Conservation (phyloP, 1,284 basidiomycete species). For the Xerocomus amazonicus region DNA sequence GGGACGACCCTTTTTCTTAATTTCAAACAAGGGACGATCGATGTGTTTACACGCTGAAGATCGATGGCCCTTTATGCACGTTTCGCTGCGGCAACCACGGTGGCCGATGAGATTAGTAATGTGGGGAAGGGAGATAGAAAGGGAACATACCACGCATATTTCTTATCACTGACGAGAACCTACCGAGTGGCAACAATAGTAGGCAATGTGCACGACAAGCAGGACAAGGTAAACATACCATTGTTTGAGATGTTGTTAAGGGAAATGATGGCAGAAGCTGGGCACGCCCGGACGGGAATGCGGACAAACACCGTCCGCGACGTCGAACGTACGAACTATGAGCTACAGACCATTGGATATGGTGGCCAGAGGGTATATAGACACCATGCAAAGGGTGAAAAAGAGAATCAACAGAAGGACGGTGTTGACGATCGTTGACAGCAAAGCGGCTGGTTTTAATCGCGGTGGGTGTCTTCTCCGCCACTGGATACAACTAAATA, state of each 20-base stretch:
- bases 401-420: slow-evolving; percentile 19
- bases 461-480: slow-evolving; percentile 16
- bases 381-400: slow-evolving; percentile 37
- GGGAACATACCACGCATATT: slow-evolving; percentile 68
- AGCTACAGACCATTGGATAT: slow-evolving; percentile 31
- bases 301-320: slow-evolving; percentile 44
- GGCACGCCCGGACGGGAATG: slow-evolving; percentile 36
- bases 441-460: slow-evolving; percentile 35
- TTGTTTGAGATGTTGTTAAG: slow-evolving; percentile 13
- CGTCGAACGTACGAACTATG: slow-evolving; percentile 44
- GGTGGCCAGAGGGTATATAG: slow-evolving; percentile 35
- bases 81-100: slow-evolving; percentile 48
- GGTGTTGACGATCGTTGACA: slow-evolving; percentile 49
- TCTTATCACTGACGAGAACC: slow-evolving; percentile 78
- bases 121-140: neutral
- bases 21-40: slow-evolving; percentile 73
- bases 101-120: slow-evolving; percentile 4
- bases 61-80: slow-evolving; percentile 82
- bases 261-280: slow-evolving; percentile 30
- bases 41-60: slow-evolving; percentile 75
- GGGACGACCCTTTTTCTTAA: slow-evolving; percentile 79
- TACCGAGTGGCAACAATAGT: slow-evolving; percentile 23
- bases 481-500: slow-evolving; percentile 26
- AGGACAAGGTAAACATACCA: slow-evolving; percentile 35
- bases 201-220: neutral